Conservation (phyloP, 2,329 filamentous ascomycete genomes). For the Diaporthe velutina region DNA sequence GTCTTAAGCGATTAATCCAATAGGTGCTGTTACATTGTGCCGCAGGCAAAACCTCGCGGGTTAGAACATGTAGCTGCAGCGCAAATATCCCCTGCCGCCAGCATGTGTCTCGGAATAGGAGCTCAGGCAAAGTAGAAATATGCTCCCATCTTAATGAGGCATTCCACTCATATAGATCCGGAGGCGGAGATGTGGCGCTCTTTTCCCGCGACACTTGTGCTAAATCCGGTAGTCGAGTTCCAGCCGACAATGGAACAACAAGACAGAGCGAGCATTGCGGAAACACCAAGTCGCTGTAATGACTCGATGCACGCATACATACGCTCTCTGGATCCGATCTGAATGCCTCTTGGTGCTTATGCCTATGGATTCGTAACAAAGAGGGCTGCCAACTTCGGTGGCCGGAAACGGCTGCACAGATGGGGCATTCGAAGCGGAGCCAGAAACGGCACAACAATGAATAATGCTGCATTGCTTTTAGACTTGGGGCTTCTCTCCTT, state of each 20-base stretch:
- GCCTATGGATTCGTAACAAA: constrained; percentile 19
- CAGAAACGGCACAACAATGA: constrained; percentile 22
- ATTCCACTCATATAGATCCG: background rate
- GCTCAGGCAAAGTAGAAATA: background rate
- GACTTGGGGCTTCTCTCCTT: background rate
- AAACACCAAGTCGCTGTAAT: background rate
- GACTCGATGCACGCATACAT: background rate
- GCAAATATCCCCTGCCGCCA: too few relatives aligned
- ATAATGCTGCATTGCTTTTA: background rate
- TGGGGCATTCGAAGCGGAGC: background rate
- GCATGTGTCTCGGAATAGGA: background rate
- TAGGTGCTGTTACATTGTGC: background rate
- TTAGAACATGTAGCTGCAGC: background rate
- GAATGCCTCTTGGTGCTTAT: too few relatives aligned
- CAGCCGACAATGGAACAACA: background rate
- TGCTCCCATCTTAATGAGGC: background rate
- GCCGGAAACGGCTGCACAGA: constrained; percentile 34
- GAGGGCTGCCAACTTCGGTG: background rate
- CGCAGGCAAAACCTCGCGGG: background rate
- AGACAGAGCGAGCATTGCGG: background rate
- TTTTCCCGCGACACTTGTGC: background rate
- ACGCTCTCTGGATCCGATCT: background rate
- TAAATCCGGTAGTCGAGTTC: background rate
- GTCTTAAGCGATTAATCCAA: background rate
- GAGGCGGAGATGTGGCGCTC: constrained; percentile 10